Evolutionary conservation across 2,329 filamentous ascomycete genomes (phyloP).

Genomic region (Monosporascus sp.): DNA sequence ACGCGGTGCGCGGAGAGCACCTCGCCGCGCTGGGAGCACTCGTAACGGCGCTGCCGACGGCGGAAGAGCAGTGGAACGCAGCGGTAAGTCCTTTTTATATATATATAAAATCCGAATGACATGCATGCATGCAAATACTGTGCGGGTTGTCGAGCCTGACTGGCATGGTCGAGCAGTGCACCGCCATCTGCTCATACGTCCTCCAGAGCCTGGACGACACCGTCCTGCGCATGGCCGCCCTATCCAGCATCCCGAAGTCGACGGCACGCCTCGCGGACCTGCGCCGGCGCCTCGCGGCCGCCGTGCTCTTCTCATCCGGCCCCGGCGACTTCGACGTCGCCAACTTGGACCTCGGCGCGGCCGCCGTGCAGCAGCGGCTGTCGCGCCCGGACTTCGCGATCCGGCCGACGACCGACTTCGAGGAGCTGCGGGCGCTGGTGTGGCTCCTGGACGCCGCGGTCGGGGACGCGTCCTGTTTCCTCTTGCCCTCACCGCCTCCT

Average conservation of each 20-base stretch:
- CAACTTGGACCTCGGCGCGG: constrained; percentile 25
- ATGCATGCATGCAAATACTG: too few relatives aligned
- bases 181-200: constrained; percentile 42
- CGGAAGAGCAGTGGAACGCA: constrained; percentile 32
- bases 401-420: constrained; percentile 58
- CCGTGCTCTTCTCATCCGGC: constrained; percentile 50
- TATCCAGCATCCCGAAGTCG: constrained; percentile 54
- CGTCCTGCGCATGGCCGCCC: constrained; percentile 50
- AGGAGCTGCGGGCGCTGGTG: constrained; percentile 59
- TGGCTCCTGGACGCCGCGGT: constrained; percentile 70
- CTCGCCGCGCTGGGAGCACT: constrained; percentile 36
- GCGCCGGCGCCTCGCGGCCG: constrained; percentile 60
- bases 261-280: constrained; percentile 51
- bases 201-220: constrained; percentile 41
- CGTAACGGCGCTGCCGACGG: constrained; percentile 33
- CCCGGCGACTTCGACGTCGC: constrained; percentile 35
- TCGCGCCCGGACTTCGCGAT: constrained; percentile 46
- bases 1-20: constrained; percentile 19
- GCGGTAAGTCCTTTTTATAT: constrained; percentile 35
- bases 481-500: constrained; percentile 10
- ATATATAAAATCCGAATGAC: not conserved
- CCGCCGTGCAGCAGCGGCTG: constrained; percentile 41
- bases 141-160: too few relatives aligned
- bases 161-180: constrained; percentile 35
- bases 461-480: constrained; percentile 50